These are phyloP conservation scores for Carex arenaria DNA, from an alignment of 202 grass and related monocot genomes.

Conservation along the genomic window DNA sequence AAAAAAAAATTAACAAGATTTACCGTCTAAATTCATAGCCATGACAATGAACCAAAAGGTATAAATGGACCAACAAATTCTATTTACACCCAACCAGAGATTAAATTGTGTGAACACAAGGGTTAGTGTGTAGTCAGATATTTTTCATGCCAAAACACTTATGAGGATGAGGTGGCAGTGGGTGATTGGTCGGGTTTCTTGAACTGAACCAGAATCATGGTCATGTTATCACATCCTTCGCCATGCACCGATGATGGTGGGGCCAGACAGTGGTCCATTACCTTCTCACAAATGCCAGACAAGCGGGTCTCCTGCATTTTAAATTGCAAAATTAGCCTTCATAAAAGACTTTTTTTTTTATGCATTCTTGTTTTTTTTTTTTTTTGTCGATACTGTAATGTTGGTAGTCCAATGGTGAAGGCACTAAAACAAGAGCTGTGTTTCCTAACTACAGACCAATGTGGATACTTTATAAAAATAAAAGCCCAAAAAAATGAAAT, in stretches of 20 bases:
- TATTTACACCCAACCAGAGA: slow-evolving; percentile 20
- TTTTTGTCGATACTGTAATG: neutral
- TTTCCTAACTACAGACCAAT: neutral
- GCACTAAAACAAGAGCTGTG: neutral
- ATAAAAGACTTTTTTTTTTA: neutral
- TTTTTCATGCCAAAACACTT: slow-evolving; percentile 1
- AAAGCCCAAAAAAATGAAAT: neutral
- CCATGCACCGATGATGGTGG: slow-evolving; percentile 37
- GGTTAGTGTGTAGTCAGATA: slow-evolving; percentile 11
- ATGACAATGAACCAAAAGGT: slow-evolving; percentile 2
- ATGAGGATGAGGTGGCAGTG: slow-evolving; percentile 23
- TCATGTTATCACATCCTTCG: slow-evolving; percentile 97
- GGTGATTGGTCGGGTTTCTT: slow-evolving; percentile 37
- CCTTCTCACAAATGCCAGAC: slow-evolving; percentile 62
- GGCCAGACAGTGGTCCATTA: slow-evolving; percentile 64
- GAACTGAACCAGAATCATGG: slow-evolving; percentile 75
- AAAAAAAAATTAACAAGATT: neutral
- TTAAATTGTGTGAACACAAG: neutral
- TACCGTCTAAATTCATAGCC: slow-evolving; percentile 6
- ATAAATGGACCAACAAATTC: slow-evolving; percentile 5
- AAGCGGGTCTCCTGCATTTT: slow-evolving; percentile 48
- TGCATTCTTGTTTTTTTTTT: neutral
- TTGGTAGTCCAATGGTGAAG: neutral
- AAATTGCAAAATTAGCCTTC: neutral
- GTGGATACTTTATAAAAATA: neutral